Evolutionary conservation across 768 basidiomycete species (phyloP), one percentile per base, ranked within the genome.

Genomic region (Naematelia encephala): DNA sequence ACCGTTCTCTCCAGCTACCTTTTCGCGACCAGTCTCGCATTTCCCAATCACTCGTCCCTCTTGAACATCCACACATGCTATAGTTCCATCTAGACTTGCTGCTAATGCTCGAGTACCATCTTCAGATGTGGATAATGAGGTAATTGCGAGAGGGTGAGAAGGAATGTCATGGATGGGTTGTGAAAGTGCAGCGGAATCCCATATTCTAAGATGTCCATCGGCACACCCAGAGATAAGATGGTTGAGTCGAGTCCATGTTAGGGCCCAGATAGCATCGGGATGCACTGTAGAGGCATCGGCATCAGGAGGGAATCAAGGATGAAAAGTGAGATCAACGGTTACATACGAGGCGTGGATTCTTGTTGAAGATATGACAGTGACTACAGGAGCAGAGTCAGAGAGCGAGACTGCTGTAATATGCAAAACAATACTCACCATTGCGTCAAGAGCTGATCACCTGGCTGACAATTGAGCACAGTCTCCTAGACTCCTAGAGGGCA

Each of bases 31-130:
- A 63, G 89, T 91, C 74, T 91, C 90, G 58, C 84, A 84, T 56
- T 81, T 83, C 11, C 84, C 87, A 0, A 84, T 74, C 1, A 86
- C 72, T 30, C 82, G 80, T 3, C 87, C 87, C 16, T 79, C 82
- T 30, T 82, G 77, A 47, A 91, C 74, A 70, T 92, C 86, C 83
- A 87, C 87, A 23, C 93, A 78, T 48, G 79, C 82, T 0, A 90
- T 90, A 26, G 87, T 82, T 1, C 92, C 92, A 68, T 94, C 91
- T 19, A 93, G 80, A 55, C 87, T 87, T 68, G 91, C 91, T 66
- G 86, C 87, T 46, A 96, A 75, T 0, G 85, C 90, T 27, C 78
- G 79, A 48, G 78, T 80, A 5, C 89, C 92, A 43, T 71, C 60
- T 49, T 84, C 81, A 19, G 86, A 82, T 5, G 84, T 84, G 16